Conservation (phyloP, 1,284 basidiomycete species). For the Pseudomicrostroma phylloplanum region DNA sequence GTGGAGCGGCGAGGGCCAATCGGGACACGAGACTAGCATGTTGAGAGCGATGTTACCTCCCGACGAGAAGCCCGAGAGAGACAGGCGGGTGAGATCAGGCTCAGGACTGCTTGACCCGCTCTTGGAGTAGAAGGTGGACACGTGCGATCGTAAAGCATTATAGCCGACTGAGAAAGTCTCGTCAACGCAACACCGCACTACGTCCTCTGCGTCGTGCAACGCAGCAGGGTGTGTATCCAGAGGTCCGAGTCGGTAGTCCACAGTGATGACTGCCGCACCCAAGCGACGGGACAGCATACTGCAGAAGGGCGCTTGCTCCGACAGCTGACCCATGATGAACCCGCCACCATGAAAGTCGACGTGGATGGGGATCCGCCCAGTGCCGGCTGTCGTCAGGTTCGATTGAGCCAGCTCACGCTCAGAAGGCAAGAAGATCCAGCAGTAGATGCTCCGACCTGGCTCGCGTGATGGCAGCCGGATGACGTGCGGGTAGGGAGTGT, state of each 20-base stretch:
- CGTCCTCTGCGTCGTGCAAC: constrained; percentile 16
- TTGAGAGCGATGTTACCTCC: constrained; percentile 15
- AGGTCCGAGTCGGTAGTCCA: constrained; percentile 26
- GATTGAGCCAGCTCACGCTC: too few species aligned
- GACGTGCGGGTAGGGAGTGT: constrained; percentile 2
- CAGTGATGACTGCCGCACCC: constrained; percentile 27
- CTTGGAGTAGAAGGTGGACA: too few species aligned
- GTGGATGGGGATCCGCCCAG: constrained; percentile 19
- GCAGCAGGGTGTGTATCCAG: constrained; percentile 12
- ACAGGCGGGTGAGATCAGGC: not conserved
- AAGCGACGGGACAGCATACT: constrained; percentile 19
- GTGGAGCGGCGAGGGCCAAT: constrained; percentile 14
- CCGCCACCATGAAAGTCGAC: constrained; percentile 42
- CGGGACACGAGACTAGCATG: constrained; percentile 14
- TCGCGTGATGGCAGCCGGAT: constrained; percentile 3
- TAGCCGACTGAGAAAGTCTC: not conserved
- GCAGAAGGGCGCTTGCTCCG: constrained; percentile 31
- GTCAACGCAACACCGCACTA: constrained; percentile 8
- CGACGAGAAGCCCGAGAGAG: constrained; percentile 11
- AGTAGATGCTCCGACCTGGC: constrained; percentile 2
- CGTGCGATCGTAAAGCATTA: too few species aligned
- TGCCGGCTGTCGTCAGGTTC: not conserved
- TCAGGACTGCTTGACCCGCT: not conserved
- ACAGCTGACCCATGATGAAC: constrained; percentile 32
- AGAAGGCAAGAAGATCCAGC: constrained; percentile 1